Percentiles rank a stretch among this genome's conserved stretches.
These are phyloP conservation scores for Groenewaldozyma auringiensis DNA, from an alignment of 1,139 yeast species.

Conservation along the genomic window DNA sequence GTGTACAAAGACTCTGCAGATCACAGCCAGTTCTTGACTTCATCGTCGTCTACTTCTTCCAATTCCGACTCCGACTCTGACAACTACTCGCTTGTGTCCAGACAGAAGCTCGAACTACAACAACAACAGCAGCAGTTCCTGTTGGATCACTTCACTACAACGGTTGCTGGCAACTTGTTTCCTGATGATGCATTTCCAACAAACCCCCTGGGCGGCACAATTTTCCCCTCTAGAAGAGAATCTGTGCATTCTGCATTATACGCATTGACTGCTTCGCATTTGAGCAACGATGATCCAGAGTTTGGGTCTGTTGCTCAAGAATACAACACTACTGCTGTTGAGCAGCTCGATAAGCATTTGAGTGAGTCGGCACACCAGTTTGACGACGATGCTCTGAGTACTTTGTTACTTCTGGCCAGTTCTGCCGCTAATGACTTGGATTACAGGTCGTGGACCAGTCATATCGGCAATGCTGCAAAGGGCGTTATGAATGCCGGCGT, in stretches of 20 bases:
- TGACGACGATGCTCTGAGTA: background rate
- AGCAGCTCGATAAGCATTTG: background rate
- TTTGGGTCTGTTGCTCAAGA: background rate
- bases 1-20: background rate
- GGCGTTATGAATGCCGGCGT: background rate
- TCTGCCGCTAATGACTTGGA: background rate
- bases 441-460: background rate
- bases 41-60: too few species aligned
- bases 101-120: background rate
- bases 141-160: background rate
- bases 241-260: background rate
- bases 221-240: background rate
- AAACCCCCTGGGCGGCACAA: background rate
- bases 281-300: background rate
- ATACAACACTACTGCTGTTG: background rate
- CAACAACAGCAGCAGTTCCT: slow-evolving; percentile 1
- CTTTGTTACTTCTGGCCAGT: background rate
- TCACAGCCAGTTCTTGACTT: background rate
- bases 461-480: background rate
- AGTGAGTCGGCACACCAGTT: background rate
- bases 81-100: background rate
- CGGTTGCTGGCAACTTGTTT: background rate
- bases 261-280: background rate
- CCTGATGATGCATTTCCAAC: background rate
- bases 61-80: slow-evolving; percentile 1